A percentile compares a stretch with the other conserved stretches of the same genome.
Evolutionary conservation across 1,284 basidiomycete genomes (phyloP).

Genomic region (Phellopilus nigrolimitatus): DNA sequence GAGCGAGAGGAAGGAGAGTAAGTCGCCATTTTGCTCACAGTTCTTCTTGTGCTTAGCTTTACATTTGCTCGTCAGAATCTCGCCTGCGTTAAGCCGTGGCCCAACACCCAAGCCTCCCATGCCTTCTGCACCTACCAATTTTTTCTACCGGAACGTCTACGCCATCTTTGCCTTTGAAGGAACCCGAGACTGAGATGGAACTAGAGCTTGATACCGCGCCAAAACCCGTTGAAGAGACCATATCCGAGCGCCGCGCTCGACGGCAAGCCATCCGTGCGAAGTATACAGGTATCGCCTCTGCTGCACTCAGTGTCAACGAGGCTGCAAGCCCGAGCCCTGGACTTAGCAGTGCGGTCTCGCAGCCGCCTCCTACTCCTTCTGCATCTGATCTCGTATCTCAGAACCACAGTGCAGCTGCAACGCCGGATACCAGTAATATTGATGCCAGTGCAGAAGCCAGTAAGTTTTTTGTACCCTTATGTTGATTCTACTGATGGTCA

Average conservation of each 20-base stretch:
- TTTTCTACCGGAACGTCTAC: conserved; percentile 21
- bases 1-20: conserved; percentile 78
- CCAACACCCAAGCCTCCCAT: conserved; percentile 29
- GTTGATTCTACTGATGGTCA: conserved; percentile 5
- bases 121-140: conserved; percentile 21
- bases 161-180: conserved; percentile 27
- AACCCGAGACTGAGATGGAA: conserved; percentile 36
- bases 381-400: conserved; percentile 60
- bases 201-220: conserved; percentile 55
- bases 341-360: conserved; percentile 67
- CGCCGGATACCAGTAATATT: conserved; percentile 29
- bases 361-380: conserved; percentile 52
- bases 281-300: conserved; percentile 49
- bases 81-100: conserved; percentile 43
- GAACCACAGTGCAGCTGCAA: conserved; percentile 41
- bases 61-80: conserved; percentile 57
- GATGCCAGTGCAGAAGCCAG: conserved; percentile 27
- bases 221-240: conserved; percentile 62
- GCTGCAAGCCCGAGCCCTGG: conserved; percentile 50
- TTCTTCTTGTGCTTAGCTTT: conserved; percentile 5
- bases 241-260: conserved; percentile 76
- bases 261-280: conserved; percentile 85
- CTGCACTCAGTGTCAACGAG: conserved; percentile 33
- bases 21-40: conserved; percentile 35
- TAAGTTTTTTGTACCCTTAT: conserved; percentile 14